A percentile compares a stretch with the other conserved stretches of the same genome.
Conservation (phyloP, 192 early-diverging fungal genomes). For the Coemansia sp. region DNA sequence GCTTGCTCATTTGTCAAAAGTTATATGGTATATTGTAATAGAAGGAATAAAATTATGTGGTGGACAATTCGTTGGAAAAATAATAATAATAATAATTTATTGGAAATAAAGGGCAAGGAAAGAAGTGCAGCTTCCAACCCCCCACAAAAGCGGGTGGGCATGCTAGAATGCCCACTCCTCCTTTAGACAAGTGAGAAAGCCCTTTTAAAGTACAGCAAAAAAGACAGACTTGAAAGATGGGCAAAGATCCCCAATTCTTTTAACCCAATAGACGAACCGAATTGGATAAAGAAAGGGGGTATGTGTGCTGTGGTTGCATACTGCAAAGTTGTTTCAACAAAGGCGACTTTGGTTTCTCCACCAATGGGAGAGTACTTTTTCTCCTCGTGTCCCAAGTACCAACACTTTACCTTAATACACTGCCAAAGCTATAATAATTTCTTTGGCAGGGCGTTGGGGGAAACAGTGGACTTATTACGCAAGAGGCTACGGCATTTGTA, state of each 20-base stretch:
- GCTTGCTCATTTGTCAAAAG: not conserved
- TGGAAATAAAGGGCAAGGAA: not conserved
- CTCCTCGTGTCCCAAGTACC: too few relatives aligned
- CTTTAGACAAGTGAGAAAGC: not conserved
- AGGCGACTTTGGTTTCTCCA: too few relatives aligned
- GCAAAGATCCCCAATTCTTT: not conserved
- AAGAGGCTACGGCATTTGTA: too few relatives aligned
- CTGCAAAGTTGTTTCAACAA: too few relatives aligned
- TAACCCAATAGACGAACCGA: not conserved
- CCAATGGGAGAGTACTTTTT: too few relatives aligned
- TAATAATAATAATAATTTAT: not conserved
- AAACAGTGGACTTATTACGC: too few relatives aligned
- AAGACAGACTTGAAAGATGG: not conserved
- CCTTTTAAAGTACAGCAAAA: not conserved
- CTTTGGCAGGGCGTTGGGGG: too few relatives aligned
- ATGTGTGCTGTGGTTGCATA: too few relatives aligned
- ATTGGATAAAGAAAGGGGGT: not conserved
- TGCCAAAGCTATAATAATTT: too few relatives aligned
- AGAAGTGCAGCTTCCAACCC: not conserved
- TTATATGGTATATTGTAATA: too few relatives aligned
- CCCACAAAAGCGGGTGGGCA: not conserved
- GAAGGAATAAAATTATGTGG: not conserved
- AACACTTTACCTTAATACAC: too few relatives aligned
- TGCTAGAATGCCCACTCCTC: not conserved
- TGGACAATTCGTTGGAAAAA: not conserved